Percentiles rank a stretch among this genome's conserved stretches.
phyloP scores from a whole-genome alignment of 345 rosid species.

The Turnera subulata region DNA sequence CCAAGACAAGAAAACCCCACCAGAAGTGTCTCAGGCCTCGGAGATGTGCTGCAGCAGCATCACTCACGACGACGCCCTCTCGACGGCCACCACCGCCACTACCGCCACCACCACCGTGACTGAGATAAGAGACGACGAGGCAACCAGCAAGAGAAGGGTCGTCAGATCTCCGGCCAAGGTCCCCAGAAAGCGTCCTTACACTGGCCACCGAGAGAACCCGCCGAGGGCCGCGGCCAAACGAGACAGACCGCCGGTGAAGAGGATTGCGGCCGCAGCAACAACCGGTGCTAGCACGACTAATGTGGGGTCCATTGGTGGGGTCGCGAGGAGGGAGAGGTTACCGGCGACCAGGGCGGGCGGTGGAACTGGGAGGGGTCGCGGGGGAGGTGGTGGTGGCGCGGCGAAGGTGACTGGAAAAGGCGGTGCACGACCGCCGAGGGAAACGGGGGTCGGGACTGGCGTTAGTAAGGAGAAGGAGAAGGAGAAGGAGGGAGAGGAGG shows the following conservation, averaged over 20 bases:
- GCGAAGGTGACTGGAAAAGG: slow-evolving; percentile 17
- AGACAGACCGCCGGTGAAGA: slow-evolving; percentile 19
- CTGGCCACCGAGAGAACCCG: slow-evolving; percentile 17
- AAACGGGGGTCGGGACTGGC: slow-evolving; percentile 16
- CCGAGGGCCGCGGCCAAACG: slow-evolving; percentile 25
- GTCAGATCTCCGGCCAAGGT: too few species aligned
- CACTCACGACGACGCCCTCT: too few species aligned
- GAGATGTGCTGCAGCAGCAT: slow-evolving; percentile 51
- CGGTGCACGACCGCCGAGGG: slow-evolving; percentile 18
- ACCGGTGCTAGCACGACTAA: slow-evolving; percentile 28
- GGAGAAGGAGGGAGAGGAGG: slow-evolving; percentile 15
- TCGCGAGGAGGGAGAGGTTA: slow-evolving; percentile 24
- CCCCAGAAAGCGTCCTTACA: slow-evolving; percentile 38
- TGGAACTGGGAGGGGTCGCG: slow-evolving; percentile 7
- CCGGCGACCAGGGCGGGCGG: slow-evolving; percentile 7
- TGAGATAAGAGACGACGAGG: slow-evolving; percentile 52
- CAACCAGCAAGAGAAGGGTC: slow-evolving; percentile 38
- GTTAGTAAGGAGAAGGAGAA: slow-evolving; percentile 11
- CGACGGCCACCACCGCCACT: slow-evolving; percentile 41
- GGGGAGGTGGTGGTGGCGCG: slow-evolving; percentile 4
- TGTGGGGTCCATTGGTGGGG: slow-evolving; percentile 29
- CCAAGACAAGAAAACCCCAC: slow-evolving; percentile 21
- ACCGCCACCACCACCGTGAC: slow-evolving; percentile 27
- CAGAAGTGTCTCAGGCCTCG: slow-evolving; percentile 43
- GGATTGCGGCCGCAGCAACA: slow-evolving; percentile 15